Conservation (phyloP, 2,329 filamentous ascomycete species). For the Leptographium lundbergii region DNA sequence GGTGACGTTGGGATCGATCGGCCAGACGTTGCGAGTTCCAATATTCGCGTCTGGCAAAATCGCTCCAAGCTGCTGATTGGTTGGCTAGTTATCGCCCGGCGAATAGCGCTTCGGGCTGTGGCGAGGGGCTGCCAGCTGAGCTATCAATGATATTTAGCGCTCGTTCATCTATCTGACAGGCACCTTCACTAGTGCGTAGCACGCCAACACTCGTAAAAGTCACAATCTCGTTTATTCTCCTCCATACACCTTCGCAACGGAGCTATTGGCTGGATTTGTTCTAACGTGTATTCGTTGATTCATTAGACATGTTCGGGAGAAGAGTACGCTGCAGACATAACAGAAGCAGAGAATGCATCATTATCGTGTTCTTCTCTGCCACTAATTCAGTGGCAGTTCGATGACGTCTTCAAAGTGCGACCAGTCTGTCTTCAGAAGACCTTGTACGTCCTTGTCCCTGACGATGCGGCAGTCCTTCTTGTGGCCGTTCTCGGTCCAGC, state of each 20-base stretch:
- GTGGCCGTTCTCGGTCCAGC: constrained; percentile 1
- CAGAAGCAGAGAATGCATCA: background rate
- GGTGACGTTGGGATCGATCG: background rate
- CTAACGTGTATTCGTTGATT: background rate
- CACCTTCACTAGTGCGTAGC: too few relatives aligned
- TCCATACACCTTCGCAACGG: background rate
- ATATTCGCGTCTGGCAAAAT: background rate
- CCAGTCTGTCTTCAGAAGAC: background rate
- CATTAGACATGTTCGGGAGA: background rate
- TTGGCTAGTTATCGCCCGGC: background rate
- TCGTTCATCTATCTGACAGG: too few relatives aligned
- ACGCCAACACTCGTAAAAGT: too few relatives aligned
- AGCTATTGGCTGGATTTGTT: too few relatives aligned
- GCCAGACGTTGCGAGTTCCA: background rate
- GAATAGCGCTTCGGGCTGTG: too few relatives aligned
- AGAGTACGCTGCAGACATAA: too few relatives aligned
- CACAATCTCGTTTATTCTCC: too few relatives aligned
- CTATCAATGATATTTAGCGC: too few relatives aligned
- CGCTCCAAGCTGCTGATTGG: background rate
- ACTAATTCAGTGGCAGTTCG: background rate
- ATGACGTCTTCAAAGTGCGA: background rate
- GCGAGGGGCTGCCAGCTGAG: too few relatives aligned
- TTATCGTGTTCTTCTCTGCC: background rate
- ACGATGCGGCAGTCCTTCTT: constrained; percentile 1
- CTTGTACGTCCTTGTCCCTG: background rate